These are phyloP conservation scores for Acacia concinna DNA, from an alignment of 331 rosid genomes.

Conservation along the genomic window DNA sequence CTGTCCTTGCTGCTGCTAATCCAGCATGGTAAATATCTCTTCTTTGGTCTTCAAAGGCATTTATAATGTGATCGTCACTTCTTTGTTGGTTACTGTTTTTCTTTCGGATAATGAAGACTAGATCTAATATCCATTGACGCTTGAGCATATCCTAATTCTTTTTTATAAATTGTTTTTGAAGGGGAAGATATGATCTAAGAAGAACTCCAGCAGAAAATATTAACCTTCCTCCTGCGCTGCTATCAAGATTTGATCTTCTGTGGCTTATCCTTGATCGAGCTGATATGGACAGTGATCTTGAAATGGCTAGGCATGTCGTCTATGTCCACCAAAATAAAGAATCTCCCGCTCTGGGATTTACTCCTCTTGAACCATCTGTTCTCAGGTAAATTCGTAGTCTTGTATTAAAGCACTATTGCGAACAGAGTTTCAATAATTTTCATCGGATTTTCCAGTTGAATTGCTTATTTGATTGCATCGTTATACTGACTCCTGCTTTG, in stretches of 20 bases:
- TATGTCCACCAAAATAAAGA: constrained; percentile 91
- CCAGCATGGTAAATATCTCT: constrained; percentile 76
- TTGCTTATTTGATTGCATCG: constrained; percentile 7
- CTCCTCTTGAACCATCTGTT: constrained; percentile 94
- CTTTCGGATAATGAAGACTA: neutral
- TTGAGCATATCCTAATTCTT: constrained; percentile 17
- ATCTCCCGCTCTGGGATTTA: constrained; percentile 89
- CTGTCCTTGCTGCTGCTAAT: constrained; percentile 98
- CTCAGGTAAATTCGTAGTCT: constrained; percentile 61
- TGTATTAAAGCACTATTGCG: neutral
- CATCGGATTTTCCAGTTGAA: constrained; percentile 13
- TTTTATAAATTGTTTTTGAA: constrained; percentile 39
- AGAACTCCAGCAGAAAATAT: constrained; percentile 99
- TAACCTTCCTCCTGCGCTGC: constrained; percentile 92
- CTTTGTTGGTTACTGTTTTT: constrained; percentile 1
- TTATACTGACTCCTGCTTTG: constrained; percentile 19
- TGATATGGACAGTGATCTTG: constrained; percentile 94
- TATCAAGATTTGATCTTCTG: constrained; percentile 92
- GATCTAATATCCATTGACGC: neutral
- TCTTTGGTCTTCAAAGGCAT: neutral
- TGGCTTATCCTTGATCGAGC: constrained; percentile 99
- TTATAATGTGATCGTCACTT: neutral
- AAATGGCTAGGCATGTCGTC: constrained; percentile 95
- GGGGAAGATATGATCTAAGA: constrained; percentile 97
- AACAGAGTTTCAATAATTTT: constrained; percentile 5